Evolutionary conservation across 179 eudicot genomes (phyloP).

Genomic region (Beta lomatogona): DNA sequence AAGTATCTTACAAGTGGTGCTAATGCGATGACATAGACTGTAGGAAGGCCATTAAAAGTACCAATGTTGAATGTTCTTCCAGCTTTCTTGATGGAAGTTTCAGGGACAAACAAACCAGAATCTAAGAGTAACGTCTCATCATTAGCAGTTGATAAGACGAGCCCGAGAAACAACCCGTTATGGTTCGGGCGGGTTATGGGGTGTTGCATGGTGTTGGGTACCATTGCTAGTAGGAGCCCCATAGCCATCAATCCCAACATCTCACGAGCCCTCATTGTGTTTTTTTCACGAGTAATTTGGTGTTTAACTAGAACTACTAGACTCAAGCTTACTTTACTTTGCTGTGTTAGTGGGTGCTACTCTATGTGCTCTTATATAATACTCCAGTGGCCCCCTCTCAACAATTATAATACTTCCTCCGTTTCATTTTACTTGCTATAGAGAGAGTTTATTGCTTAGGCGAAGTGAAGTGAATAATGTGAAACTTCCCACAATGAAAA

Average conservation of each 20-base stretch:
- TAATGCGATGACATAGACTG: not conserved
- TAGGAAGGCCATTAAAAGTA: not conserved
- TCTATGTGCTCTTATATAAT: not conserved
- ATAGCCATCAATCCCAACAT: constrained; percentile 15
- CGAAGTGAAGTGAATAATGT: too few species aligned
- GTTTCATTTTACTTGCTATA: too few species aligned
- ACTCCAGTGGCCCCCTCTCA: not conserved
- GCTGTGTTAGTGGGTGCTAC: not conserved
- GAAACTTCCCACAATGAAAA: too few species aligned
- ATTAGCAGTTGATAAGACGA: constrained; percentile 6
- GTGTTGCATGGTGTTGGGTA: constrained; percentile 32
- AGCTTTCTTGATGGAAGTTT: not conserved
- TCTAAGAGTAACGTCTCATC: constrained; percentile 19
- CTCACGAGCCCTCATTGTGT: constrained; percentile 3
- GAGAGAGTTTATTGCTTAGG: too few species aligned
- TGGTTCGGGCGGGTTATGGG: constrained; percentile 1
- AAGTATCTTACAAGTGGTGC: not conserved
- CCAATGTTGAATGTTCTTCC: constrained; percentile 7
- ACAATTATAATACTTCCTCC: too few species aligned
- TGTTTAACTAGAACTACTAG: not conserved
- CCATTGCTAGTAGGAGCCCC: constrained; percentile 27
- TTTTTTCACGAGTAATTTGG: not conserved
- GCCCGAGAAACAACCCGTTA: constrained; percentile 8
- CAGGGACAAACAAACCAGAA: constrained; percentile 18
- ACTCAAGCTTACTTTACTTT: not conserved